Evolutionary conservation across 345 rosid species (phyloP).

Genomic region (Crucihimalaya himalaica): DNA sequence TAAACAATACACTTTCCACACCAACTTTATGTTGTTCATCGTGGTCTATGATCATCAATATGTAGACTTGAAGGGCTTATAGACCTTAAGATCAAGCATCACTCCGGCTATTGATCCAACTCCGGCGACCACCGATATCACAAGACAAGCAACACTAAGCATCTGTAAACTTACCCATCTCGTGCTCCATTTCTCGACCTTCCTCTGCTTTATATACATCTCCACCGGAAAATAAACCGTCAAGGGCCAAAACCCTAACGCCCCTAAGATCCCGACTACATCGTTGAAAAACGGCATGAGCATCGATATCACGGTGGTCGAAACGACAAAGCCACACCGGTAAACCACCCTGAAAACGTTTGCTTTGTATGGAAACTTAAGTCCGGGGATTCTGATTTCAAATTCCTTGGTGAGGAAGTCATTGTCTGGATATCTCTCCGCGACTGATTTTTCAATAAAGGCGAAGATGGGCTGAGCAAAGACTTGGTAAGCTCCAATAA

Average conservation of each 20-base stretch:
- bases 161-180: constrained; percentile 65
- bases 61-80: constrained; percentile 43
- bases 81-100: constrained; percentile 46
- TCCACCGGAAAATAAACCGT: constrained; percentile 80
- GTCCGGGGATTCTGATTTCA: constrained; percentile 48
- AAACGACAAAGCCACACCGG: constrained; percentile 58
- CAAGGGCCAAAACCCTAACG: constrained; percentile 78
- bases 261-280: constrained; percentile 71
- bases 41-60: constrained; percentile 28
- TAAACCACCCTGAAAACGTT: constrained; percentile 64
- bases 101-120: constrained; percentile 73
- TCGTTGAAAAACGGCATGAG: constrained; percentile 76
- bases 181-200: constrained; percentile 61
- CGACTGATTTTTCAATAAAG: constrained; percentile 52
- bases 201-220: constrained; percentile 66
- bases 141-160: constrained; percentile 57
- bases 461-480: constrained; percentile 74
- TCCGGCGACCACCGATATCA: constrained; percentile 59
- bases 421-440: constrained; percentile 45
- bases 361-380: constrained; percentile 40
- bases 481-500: constrained; percentile 79
- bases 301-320: constrained; percentile 68
- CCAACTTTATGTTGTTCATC: constrained; percentile 3
- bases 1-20: constrained; percentile 28
- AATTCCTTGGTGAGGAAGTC: constrained; percentile 53